A percentile compares a stretch with the other conserved stretches of the same genome.
Evolutionary conservation across 1,284 basidiomycete species (phyloP).

Genomic region (Ceratobasidium papillatum): DNA sequence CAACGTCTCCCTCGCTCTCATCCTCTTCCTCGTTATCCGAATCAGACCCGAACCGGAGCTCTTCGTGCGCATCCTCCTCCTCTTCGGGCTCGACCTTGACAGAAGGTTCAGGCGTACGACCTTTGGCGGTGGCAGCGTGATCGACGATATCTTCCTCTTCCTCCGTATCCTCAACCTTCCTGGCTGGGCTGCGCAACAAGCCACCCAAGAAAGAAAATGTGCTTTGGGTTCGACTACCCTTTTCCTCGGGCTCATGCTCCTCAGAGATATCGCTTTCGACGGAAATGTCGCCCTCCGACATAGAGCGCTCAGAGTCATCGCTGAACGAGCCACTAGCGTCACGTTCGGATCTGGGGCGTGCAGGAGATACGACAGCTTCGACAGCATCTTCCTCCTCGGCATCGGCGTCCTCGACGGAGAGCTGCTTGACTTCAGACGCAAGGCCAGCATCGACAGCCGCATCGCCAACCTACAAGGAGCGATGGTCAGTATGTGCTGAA

Average conservation of each 20-base stretch:
- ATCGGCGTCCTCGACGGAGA: conserved; percentile 29
- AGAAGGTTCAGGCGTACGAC: neutral
- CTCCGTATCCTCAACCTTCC: conserved; percentile 14
- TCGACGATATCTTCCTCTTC: conserved; percentile 37
- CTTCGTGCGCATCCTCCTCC: conserved; percentile 19
- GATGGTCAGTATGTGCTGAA: neutral
- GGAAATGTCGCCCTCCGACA: conserved; percentile 31
- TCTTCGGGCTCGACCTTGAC: conserved; percentile 34
- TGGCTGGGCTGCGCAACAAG: conserved; percentile 11
- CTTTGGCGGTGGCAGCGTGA: neutral
- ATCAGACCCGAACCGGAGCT: conserved; percentile 1
- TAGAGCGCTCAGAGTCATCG: conserved; percentile 33
- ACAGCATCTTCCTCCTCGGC: conserved; percentile 39
- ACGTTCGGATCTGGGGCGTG: neutral
- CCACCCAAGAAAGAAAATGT: conserved; percentile 19
- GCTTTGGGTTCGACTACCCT: neutral
- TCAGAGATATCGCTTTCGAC: conserved; percentile 39
- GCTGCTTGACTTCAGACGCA: conserved; percentile 11
- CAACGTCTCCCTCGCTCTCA: neutral
- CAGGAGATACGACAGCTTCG: conserved; percentile 26
- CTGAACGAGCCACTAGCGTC: conserved; percentile 33
- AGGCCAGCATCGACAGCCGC: conserved; percentile 16
- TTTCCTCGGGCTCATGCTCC: conserved; percentile 19
- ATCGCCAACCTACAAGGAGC: conserved; percentile 12
- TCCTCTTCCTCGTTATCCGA: conserved; percentile 7